phyloP scores from a whole-genome alignment of 352 stramenopile species.

The Pythium grandisporangium region DNA sequence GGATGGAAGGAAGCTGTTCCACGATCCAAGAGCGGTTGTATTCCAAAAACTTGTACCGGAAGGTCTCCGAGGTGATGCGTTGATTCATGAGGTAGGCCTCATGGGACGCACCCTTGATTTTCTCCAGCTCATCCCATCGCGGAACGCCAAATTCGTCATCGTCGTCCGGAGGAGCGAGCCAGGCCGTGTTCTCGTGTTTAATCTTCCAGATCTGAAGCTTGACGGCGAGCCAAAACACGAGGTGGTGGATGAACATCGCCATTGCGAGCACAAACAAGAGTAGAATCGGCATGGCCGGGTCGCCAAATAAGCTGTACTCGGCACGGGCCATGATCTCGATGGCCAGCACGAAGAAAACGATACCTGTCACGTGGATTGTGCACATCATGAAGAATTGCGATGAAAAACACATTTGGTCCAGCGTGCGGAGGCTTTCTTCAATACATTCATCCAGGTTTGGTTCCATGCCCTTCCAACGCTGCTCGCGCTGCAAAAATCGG shows the following conservation, averaged over 20 bases:
- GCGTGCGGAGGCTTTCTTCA: slow-evolving; percentile 90
- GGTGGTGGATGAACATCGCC: slow-evolving; percentile 46
- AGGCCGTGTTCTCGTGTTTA: slow-evolving; percentile 94
- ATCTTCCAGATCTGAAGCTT: slow-evolving; percentile 93
- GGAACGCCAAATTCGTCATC: slow-evolving; percentile 90
- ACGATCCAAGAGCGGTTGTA: slow-evolving; percentile 98
- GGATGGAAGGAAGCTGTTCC: slow-evolving; percentile 91
- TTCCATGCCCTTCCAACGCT: slow-evolving; percentile 95
- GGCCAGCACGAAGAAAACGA: slow-evolving; percentile 93
- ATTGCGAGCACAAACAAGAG: slow-evolving; percentile 54
- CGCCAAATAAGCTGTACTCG: slow-evolving; percentile 95
- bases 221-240: slow-evolving; percentile 80
- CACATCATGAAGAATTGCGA: slow-evolving; percentile 98
- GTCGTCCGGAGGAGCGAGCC: slow-evolving; percentile 85
- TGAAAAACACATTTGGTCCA: slow-evolving; percentile 97
- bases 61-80: slow-evolving; percentile 93
- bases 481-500: slow-evolving; percentile 93
- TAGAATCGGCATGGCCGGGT: slow-evolving; percentile 87
- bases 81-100: slow-evolving; percentile 97
- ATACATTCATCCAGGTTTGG: slow-evolving; percentile 96
- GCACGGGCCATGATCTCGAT: slow-evolving; percentile 95
- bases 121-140: slow-evolving; percentile 88
- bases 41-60: slow-evolving; percentile 96
- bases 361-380: slow-evolving; percentile 89
- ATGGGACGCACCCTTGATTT: slow-evolving; percentile 90